phyloP scores from a whole-genome alignment of 2,329 filamentous ascomycete genomes.

The Claviceps paspali region DNA sequence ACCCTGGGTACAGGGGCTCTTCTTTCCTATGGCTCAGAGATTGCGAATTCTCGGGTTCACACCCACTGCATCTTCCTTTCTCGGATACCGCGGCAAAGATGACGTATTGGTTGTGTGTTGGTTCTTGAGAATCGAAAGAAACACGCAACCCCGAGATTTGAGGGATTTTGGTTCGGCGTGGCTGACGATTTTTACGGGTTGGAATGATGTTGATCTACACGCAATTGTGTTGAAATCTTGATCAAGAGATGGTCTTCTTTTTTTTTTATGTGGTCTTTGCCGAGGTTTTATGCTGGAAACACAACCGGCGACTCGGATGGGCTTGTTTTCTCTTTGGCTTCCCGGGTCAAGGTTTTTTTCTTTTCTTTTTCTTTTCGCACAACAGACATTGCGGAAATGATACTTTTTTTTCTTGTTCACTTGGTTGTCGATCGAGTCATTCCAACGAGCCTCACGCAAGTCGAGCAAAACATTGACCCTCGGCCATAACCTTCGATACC shows the following conservation, averaged over 20 bases:
- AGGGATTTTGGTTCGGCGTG: neutral
- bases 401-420: too few species aligned
- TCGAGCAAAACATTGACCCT: too few species aligned
- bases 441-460: too few species aligned
- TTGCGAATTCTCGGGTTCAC: neutral
- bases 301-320: neutral
- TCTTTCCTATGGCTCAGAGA: neutral
- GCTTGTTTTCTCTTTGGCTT: neutral
- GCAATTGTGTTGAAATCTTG: neutral
- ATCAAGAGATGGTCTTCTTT: conserved; percentile 1
- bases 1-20: neutral
- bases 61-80: neutral
- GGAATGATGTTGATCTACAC: neutral
- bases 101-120: too few species aligned
- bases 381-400: too few species aligned
- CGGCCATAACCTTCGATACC: too few species aligned
- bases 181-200: neutral
- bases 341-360: neutral
- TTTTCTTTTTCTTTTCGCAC: neutral
- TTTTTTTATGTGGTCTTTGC: neutral
- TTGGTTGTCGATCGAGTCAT: too few species aligned
- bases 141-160: neutral
- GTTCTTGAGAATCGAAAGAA: too few species aligned
- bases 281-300: neutral
- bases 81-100: neutral